Conservation (phyloP, 2,329 filamentous ascomycete genomes). For the Didymella glomerata region DNA sequence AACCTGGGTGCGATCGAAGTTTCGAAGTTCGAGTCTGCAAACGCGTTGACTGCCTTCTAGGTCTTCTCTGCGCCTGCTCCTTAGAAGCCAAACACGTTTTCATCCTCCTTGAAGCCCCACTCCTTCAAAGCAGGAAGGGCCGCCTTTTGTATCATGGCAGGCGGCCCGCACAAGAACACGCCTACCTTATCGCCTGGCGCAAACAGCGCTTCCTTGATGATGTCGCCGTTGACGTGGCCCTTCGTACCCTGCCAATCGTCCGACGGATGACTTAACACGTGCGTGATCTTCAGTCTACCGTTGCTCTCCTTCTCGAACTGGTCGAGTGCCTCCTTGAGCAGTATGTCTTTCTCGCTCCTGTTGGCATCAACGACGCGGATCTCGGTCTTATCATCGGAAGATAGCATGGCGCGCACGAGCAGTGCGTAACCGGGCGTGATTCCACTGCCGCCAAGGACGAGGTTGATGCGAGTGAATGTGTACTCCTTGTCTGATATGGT, state of each 20-base stretch:
- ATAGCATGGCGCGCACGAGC: slow-evolving; percentile 55
- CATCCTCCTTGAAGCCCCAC: slow-evolving; percentile 57
- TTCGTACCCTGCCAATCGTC: slow-evolving; percentile 57
- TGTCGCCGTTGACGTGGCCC: slow-evolving; percentile 56
- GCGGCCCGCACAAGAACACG: slow-evolving; percentile 61
- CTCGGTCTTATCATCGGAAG: slow-evolving; percentile 48
- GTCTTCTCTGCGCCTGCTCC: neutral
- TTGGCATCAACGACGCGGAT: slow-evolving; percentile 60
- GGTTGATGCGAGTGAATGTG: slow-evolving; percentile 56
- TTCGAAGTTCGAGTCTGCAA: neutral
- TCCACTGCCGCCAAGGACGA: slow-evolving; percentile 62
- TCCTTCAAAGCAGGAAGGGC: slow-evolving; percentile 59
- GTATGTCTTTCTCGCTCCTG: slow-evolving; percentile 58
- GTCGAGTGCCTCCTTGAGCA: slow-evolving; percentile 56
- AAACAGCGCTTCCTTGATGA: slow-evolving; percentile 55
- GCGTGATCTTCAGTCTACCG: slow-evolving; percentile 55
- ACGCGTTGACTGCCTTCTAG: neutral
- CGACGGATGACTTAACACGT: slow-evolving; percentile 58
- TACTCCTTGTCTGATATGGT: slow-evolving; percentile 54
- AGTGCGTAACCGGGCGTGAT: slow-evolving; percentile 63
- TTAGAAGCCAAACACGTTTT: slow-evolving; percentile 57
- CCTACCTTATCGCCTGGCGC: slow-evolving; percentile 53
- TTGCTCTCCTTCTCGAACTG: slow-evolving; percentile 50
- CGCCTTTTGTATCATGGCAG: slow-evolving; percentile 62
- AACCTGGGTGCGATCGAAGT: neutral